Evolutionary conservation across 768 basidiomycete species (phyloP).

Genomic region (Amylocystis lapponica): DNA sequence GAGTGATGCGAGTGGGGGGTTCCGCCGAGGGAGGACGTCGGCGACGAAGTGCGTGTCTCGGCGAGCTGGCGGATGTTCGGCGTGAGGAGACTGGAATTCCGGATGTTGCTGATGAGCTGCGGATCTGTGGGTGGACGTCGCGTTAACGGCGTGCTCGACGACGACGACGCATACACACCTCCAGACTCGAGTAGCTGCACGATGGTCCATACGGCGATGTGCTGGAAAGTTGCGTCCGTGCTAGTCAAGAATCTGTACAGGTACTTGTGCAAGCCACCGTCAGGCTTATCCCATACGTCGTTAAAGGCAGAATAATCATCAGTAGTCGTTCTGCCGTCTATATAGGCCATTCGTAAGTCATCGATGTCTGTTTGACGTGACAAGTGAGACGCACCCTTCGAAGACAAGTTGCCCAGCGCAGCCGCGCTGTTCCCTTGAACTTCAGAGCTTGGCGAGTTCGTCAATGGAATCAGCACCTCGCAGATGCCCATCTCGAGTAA

Average conservation of each 20-base stretch:
- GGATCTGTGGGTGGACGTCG: conserved; percentile 49
- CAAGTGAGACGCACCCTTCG: conserved; percentile 60
- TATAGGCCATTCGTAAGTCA: conserved; percentile 1
- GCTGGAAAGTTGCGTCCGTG: conserved; percentile 95
- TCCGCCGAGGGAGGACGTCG: conserved; percentile 61
- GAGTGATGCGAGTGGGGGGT: conserved; percentile 70
- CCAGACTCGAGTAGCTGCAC: conserved; percentile 97
- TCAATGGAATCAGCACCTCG: conserved; percentile 94
- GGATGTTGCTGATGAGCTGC: conserved; percentile 86
- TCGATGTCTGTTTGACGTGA: neutral
- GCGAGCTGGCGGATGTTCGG: conserved; percentile 86
- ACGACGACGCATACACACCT: conserved; percentile 37
- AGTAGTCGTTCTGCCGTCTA: conserved; percentile 67
- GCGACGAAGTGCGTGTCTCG: conserved; percentile 60
- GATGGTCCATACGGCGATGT: conserved; percentile 99
- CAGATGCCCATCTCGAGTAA: conserved; percentile 97
- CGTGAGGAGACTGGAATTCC: conserved; percentile 71
- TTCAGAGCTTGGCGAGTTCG: conserved; percentile 93
- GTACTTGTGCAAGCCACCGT: conserved; percentile 95
- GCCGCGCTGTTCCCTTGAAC: conserved; percentile 99
- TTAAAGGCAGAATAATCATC: conserved; percentile 98
- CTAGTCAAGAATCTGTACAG: conserved; percentile 91
- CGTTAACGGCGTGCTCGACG: neutral
- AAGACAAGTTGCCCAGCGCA: conserved; percentile 94
- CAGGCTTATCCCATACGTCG: conserved; percentile 96